Evolutionary conservation across 225 moss, liverwort and hornwort genomes (phyloP).

Genomic region (Pseudoscleropodium purum): DNA sequence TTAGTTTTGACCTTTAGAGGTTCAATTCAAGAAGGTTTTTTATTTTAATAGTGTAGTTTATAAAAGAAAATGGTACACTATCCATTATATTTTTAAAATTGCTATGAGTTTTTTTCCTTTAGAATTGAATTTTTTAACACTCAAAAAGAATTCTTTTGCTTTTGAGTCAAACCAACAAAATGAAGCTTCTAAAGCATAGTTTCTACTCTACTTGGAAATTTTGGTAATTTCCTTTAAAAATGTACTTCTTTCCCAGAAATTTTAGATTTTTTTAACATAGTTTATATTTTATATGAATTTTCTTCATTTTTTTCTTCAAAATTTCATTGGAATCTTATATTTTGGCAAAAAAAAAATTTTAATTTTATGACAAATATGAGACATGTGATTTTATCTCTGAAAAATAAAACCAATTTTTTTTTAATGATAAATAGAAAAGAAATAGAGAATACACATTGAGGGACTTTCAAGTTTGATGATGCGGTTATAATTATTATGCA

Average conservation of each 20-base stretch:
- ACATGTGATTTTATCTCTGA: too few relatives aligned
- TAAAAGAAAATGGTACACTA: background rate
- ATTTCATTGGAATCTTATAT: too few relatives aligned
- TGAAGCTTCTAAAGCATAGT: fast-evolving
- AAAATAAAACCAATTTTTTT: too few relatives aligned
- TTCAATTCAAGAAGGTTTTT: too few relatives aligned
- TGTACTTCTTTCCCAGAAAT: too few relatives aligned
- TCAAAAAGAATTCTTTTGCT: too few relatives aligned
- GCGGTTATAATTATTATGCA: fast-evolving
- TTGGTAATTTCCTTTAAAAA: too few relatives aligned
- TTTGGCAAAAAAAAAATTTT: too few relatives aligned
- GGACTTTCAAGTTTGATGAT: too few relatives aligned
- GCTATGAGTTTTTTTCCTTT: background rate
- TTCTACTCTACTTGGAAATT: too few relatives aligned
- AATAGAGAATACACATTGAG: background rate
- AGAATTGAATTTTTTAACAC: background rate
- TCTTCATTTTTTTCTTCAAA: background rate
- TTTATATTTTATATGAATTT: background rate
- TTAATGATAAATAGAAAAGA: background rate
- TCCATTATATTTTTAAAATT: background rate
- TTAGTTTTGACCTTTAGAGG: too few relatives aligned
- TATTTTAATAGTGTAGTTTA: background rate
- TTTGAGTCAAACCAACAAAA: too few relatives aligned
- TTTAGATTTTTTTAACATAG: background rate
- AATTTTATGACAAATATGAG: background rate